Evolutionary conservation across 148 eudicot genomes (phyloP), one percentile per base, ranked within the genome.

Genomic region (Cornus florida): DNA sequence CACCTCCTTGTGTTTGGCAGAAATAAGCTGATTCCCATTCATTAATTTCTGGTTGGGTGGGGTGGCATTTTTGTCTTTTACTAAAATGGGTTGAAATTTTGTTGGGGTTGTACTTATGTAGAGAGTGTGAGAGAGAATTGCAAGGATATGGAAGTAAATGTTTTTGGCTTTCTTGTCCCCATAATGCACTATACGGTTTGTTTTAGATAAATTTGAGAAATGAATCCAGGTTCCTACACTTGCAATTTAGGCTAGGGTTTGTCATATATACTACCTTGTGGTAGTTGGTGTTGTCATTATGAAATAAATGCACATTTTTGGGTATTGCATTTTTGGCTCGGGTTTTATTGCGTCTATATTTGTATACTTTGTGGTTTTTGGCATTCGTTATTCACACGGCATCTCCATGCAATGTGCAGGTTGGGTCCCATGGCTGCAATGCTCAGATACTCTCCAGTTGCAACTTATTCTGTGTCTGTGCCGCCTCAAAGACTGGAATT

Each of bases 351-450:
- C 4, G 16, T 14, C 23, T 19, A 28, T 28, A 28, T 62, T 14
- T 62, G 19, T 62, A 20, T 6, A 20, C 39, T 66, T 70, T 38
- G 10, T 46, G 70, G 32, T 14, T 53, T 75, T 62, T 43, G 10
- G 10, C 41, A n/a, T 33, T 22, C 7, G 17, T 22, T 32, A 62
- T 72, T 81, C 66, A 70, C 48, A 20, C 31, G 4, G 39, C 9
- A 46, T 28, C 57, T 77, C 39, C 67, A 70, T 69, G n/a, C 35
- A 13, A 80, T 28, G 31, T 89, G 90, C 94, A 96, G 99, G 72
- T 90, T 90, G 56, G 99, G 99, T 13, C 86, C 91, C 77, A 96
- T 92, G 95, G 96, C 93, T 75, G 94, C 99, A 66, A 88, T 95
- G 97, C 88, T 95, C 84, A 93, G 86, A 75, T 89, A 90, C 82